phyloP scores from a whole-genome alignment of 163 green algal genomes.

The Prototheca wickerhamii region DNA sequence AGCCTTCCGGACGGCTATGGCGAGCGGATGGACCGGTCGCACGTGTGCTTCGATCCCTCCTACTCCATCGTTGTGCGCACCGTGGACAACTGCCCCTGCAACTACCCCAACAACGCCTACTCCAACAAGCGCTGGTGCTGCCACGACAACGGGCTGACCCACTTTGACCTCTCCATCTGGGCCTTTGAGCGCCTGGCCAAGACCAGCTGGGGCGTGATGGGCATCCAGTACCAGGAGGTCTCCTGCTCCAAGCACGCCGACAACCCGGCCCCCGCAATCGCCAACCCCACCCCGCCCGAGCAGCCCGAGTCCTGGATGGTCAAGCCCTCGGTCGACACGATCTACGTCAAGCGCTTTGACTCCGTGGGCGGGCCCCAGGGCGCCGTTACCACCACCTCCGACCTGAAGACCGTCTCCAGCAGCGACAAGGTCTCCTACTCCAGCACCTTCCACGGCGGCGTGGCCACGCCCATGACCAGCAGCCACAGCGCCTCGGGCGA shows the following conservation, averaged over 20 bases:
- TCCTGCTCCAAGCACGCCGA: constrained; percentile 21
- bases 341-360: constrained; percentile 6
- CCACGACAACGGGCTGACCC: constrained; percentile 31
- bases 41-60: constrained; percentile 11
- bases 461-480: background rate
- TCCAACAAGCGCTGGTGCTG: constrained; percentile 62
- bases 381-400: no score
- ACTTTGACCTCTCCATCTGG: constrained; percentile 34
- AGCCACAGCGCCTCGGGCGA: background rate
- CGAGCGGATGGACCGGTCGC: constrained; percentile 10
- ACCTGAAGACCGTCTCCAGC: no score
- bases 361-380: background rate
- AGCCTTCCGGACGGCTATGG: constrained; percentile 26
- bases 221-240: constrained; percentile 38
- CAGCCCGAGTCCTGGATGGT: background rate
- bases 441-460: constrained; percentile 5
- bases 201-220: constrained; percentile 46
- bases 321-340: background rate
- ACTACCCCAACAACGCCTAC: constrained; percentile 38
- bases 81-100: constrained; percentile 26
- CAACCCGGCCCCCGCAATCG: constrained; percentile 10
- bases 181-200: constrained; percentile 49
- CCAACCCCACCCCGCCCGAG: constrained; percentile 4
- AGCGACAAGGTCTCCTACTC: constrained; percentile 3
- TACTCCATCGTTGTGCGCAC: constrained; percentile 23